These are phyloP conservation scores for Akanthomyces dipterigenus DNA, from an alignment of 2,329 filamentous ascomycete species.

Conservation along the genomic window DNA sequence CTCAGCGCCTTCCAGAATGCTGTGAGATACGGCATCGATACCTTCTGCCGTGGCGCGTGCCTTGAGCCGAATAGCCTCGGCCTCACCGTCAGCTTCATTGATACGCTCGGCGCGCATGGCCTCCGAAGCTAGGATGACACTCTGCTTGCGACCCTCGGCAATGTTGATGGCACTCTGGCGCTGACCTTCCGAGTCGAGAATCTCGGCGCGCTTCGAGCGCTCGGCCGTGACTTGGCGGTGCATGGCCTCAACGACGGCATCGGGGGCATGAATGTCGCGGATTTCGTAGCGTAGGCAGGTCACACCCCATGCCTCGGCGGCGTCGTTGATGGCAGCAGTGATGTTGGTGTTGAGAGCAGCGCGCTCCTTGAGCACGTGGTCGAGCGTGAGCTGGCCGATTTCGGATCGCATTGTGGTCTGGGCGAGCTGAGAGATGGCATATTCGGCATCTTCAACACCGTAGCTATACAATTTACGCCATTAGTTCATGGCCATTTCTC, in stretches of 20 bases:
- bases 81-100: conserved; percentile 87
- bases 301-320: conserved; percentile 93
- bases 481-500: neutral
- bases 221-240: conserved; percentile 96
- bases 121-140: conserved; percentile 91
- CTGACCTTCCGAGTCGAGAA: conserved; percentile 94
- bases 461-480: conserved; percentile 54
- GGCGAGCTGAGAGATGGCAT: conserved; percentile 94
- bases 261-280: conserved; percentile 92
- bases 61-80: conserved; percentile 83
- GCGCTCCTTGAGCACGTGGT: conserved; percentile 96
- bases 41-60: conserved; percentile 80
- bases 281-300: conserved; percentile 97
- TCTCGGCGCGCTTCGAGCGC: conserved; percentile 94
- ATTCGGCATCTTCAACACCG: conserved; percentile 96
- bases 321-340: conserved; percentile 97
- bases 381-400: conserved; percentile 91
- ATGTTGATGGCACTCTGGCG: conserved; percentile 98
- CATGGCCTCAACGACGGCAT: conserved; percentile 92
- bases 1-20: conserved; percentile 65
- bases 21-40: conserved; percentile 76
- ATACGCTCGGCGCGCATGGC: conserved; percentile 85
- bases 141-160: conserved; percentile 94
- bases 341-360: conserved; percentile 96
- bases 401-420: conserved; percentile 99